A percentile compares a stretch with the other conserved stretches of the same genome.
phyloP scores from a whole-genome alignment of 495 filamentous ascomycete species.

The Tuber brumale region DNA sequence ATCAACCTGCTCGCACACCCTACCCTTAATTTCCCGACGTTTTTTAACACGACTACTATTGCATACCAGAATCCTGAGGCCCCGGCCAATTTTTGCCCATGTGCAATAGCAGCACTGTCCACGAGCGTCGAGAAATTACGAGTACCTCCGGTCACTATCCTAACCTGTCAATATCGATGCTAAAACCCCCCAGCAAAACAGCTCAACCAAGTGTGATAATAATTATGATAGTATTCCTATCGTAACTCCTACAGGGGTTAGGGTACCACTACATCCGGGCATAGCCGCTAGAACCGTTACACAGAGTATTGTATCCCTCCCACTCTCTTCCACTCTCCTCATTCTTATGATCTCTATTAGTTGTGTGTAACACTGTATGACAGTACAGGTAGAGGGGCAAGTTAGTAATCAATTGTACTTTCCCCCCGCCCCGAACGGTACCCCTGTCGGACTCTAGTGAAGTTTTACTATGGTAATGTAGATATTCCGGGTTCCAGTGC shows the following conservation, averaged over 20 bases:
- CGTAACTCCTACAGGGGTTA: background rate
- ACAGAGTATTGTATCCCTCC: background rate
- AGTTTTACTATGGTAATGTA: background rate
- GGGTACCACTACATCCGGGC: background rate
- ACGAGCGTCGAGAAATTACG: background rate
- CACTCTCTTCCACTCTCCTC: background rate
- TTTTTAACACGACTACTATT: too few relatives aligned
- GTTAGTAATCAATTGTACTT: background rate
- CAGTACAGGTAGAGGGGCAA: background rate
- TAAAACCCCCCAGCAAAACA: background rate
- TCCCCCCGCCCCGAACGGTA: background rate
- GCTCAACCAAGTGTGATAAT: background rate
- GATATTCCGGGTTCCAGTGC: background rate
- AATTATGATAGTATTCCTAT: background rate
- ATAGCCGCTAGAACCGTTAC: background rate
- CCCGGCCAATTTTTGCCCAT: too few relatives aligned
- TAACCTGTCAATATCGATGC: background rate
- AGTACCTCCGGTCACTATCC: background rate
- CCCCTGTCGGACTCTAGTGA: background rate
- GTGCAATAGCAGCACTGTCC: too few relatives aligned
- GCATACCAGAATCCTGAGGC: too few relatives aligned
- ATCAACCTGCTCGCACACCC: background rate
- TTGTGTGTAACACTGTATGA: background rate
- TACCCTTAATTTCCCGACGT: background rate
- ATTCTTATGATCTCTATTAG: background rate